These are phyloP conservation scores for Penicillium cosmopolitanum DNA, from an alignment of 495 filamentous ascomycete genomes.

Conservation along the genomic window DNA sequence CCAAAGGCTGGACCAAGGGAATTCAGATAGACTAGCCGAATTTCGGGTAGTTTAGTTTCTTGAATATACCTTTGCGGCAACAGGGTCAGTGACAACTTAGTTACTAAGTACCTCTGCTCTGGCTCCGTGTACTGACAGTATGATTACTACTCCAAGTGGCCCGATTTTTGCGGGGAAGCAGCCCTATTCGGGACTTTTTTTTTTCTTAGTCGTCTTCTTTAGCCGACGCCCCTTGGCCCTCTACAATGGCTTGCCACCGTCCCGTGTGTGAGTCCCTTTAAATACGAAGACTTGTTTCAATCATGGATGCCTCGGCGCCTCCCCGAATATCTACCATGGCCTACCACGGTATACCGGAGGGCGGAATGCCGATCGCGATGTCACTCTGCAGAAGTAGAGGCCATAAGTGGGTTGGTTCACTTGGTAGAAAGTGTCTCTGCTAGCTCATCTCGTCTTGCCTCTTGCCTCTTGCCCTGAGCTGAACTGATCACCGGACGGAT, in stretches of 20 bases:
- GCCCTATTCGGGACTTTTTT: neutral
- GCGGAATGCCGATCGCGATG: slow-evolving; percentile 7
- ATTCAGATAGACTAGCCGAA: no score
- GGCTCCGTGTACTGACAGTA: neutral
- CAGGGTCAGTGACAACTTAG: no score
- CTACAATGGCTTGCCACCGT: no score
- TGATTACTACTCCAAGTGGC: neutral
- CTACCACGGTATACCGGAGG: slow-evolving; percentile 1
- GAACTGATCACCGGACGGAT: slow-evolving; percentile 18
- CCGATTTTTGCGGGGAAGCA: slow-evolving; percentile 23
- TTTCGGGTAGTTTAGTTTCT: no score
- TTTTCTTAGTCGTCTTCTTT: neutral
- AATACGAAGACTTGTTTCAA: no score
- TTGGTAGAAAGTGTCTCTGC: no score
- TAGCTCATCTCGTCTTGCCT: no score
- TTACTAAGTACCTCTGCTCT: neutral
- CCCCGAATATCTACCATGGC: neutral
- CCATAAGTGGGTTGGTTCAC: neutral
- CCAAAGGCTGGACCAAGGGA: neutral
- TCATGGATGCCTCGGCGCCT: slow-evolving; percentile 1
- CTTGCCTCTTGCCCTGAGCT: neutral
- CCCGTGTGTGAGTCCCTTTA: no score
- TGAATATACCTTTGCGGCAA: no score
- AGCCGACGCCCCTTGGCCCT: slow-evolving; percentile 4
- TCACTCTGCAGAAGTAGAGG: neutral